These are phyloP conservation scores for Uronychia setigera DNA, from an alignment of 73 alveolate genomes.

Conservation along the genomic window DNA sequence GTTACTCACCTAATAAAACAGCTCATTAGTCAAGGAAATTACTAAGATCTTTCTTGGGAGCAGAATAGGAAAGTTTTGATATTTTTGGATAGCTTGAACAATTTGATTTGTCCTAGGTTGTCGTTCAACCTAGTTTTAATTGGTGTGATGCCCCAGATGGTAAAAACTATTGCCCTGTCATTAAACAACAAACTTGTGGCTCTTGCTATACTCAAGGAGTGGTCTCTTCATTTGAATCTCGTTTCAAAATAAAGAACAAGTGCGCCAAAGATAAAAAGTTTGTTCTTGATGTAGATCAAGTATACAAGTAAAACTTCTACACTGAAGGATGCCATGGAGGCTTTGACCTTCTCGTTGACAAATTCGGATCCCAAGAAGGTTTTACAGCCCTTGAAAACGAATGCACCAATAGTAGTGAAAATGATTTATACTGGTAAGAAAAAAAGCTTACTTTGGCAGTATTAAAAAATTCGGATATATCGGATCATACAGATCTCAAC, in stretches of 20 bases:
- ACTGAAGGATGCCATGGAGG: slow-evolving; percentile 95
- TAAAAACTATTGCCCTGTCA: slow-evolving; percentile 2
- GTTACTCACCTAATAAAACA: too few relatives aligned
- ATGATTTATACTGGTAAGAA: neutral
- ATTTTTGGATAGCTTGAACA: too few relatives aligned
- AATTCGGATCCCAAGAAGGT: slow-evolving; percentile 26
- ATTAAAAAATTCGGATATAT: neutral
- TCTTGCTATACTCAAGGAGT: slow-evolving; percentile 72
- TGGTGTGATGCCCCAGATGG: neutral
- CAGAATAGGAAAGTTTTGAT: neutral
- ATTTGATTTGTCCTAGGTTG: too few relatives aligned
- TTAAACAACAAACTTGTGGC: slow-evolving; percentile 77
- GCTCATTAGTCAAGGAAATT: neutral
- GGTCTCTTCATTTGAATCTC: slow-evolving; percentile 47
- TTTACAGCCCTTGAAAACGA: neutral
- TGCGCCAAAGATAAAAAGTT: slow-evolving; percentile 21
- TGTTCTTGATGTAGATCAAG: slow-evolving; percentile 17
- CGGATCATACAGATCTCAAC: too few relatives aligned
- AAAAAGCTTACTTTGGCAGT: neutral
- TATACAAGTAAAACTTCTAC: slow-evolving; percentile 72
- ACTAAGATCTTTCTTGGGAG: neutral
- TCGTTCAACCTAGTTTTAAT: too few relatives aligned
- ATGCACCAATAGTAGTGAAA: too few relatives aligned
- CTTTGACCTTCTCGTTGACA: slow-evolving; percentile 79
- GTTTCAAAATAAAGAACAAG: slow-evolving; percentile 66